Evolutionary conservation across 1,284 basidiomycete genomes (phyloP), one percentile per base, ranked within the genome.

Genomic region (Marasmius tenuissimus): DNA sequence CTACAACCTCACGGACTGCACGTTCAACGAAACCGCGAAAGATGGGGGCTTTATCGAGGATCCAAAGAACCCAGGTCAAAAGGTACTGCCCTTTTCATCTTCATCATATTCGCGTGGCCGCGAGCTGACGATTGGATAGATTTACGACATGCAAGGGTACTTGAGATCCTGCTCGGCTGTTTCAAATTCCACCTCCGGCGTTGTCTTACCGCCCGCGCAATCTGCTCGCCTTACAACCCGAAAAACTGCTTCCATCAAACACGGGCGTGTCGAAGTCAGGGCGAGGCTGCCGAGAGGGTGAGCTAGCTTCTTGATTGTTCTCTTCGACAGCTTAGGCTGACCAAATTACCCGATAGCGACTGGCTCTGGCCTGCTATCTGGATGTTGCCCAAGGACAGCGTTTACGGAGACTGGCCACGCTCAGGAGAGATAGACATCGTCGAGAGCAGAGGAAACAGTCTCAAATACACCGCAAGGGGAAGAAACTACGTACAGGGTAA

Each of bases 1-100:
- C 0, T 91, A 89, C 75, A 94, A 96, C 76, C 82, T 95, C 67
- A 93, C 93, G 0, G 86, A 82, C 51, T 92, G 90, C 75, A 91
- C 90, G 0, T 86, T 78, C 73, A 86, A 87, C 66, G 74, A 77
- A 67, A 84, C 86, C 12, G 83, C 84, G 63, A 77, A 79, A 3
- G 58, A 70, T 42, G 75, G 77, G 1, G 59, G 59, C 1, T 78
- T 80, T 59, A 85, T 85, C 22, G 70, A 74, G 8, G 55, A 63
- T 60, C 68, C 71, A 1, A 69, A 76, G 9, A 75, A 70, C 2
- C 58, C 66, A 6, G 72, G 52, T 12, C 33, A 54, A 35, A 37
- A 38, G 37, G 33, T 37, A 35, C 18, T 12, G 11, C 16, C 35
- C 20, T 14, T 54, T 12, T 18, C n/a, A 11, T 14, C 6, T 4